Evolutionary conservation across 306 rosid species (phyloP).

Genomic region (Quercus wislizeni): DNA sequence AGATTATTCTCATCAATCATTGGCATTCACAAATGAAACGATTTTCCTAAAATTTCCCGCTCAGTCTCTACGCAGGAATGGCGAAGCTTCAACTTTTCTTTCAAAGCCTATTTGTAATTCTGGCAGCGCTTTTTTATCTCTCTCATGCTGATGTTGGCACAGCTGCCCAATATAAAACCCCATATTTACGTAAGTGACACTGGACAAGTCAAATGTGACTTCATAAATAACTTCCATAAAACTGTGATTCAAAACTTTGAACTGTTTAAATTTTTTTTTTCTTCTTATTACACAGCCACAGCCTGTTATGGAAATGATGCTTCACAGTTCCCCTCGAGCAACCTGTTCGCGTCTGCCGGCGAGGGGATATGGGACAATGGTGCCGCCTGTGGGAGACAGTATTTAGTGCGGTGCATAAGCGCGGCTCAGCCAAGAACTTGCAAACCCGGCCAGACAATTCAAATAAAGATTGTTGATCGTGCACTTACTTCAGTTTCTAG

Average conservation of each 20-base stretch:
- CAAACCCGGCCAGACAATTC: conserved; percentile 46
- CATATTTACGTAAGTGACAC: conserved; percentile 54
- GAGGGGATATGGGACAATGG: conserved; percentile 94
- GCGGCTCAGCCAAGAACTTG: conserved; percentile 45
- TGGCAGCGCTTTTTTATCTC: conserved; percentile 18
- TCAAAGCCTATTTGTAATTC: conserved; percentile 9
- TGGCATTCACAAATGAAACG: too few relatives aligned
- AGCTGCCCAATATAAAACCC: conserved; percentile 49
- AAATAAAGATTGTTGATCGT: conserved; percentile 66
- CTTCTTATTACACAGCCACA: conserved; percentile 37
- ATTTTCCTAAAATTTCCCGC: too few relatives aligned
- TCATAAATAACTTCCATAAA: background rate
- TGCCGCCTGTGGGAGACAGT: conserved; percentile 77
- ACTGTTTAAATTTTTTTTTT: background rate
- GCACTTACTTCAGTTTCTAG: conserved; percentile 40
- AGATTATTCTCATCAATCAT: too few relatives aligned
- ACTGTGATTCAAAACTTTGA: background rate
- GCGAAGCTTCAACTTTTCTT: background rate
- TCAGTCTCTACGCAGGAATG: conserved; percentile 22
- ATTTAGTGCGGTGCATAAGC: conserved; percentile 68
- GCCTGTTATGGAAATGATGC: conserved; percentile 46
- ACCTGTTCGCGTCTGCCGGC: conserved; percentile 70
- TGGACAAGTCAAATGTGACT: background rate
- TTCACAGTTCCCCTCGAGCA: conserved; percentile 49
- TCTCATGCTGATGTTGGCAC: conserved; percentile 61